Evolutionary conservation across 352 stramenopile species (phyloP), one percentile per base, ranked within the genome.

Genomic region (Phytophthora fragariae): DNA sequence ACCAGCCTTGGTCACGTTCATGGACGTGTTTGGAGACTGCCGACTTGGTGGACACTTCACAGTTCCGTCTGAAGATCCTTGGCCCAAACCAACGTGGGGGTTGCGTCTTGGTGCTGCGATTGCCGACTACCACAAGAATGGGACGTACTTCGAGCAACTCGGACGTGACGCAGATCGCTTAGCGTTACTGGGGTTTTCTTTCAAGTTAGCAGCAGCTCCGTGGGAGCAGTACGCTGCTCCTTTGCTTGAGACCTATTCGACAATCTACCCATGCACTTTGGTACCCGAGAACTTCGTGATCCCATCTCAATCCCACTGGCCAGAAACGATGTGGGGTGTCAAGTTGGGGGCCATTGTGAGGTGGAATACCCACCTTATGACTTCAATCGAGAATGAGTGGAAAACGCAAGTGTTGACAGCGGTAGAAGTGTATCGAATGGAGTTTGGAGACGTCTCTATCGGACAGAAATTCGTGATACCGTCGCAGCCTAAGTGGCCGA

Each of bases 101-200:
- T 29, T 77, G 19, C 46, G 33, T 19, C 65, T 80, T 52, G 73
- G 73, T 33, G 64, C 41, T 33, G 33, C 7, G 24, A 75, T 80
- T 39, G 44, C 56, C 9, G 63, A 70, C 5, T 72, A 67, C 10
- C 10, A 54, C 5, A 72, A 66, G 29, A 77, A 66, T 46, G 73
- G 73, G 5, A 62, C 31, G 12, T 71, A 70, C 33, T 77, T 80
- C 21, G 41, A 69, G n/a, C 65, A 77, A n/a, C 50, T 80, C 41
- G 73, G 73, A 64, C 69, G 56, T 12, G 65, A 77, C 21, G 73
- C 65, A 21, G 73, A 80, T 62, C 61, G 50, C 1, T 57, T 80
- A 4, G 58, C 61, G 56, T 31, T 29, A 3, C 33, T 77, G 33
- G 73, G 73, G 3, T 77, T 65, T 66, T 67, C 64, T 0, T 72